Conservation (phyloP, 305 asterid species). For the Fraxinus nigra region DNA sequence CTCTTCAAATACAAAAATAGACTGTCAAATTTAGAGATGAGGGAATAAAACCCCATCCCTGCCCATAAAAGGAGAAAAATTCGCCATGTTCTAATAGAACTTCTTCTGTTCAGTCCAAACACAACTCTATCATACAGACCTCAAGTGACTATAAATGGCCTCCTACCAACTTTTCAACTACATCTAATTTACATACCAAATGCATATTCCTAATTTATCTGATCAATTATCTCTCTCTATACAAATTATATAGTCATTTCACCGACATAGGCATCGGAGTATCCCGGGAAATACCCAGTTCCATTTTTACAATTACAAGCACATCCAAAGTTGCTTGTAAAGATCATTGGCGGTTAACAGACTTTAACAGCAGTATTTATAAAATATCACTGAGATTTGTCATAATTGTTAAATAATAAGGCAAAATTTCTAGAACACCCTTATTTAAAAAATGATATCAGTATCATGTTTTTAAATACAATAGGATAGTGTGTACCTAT, state of each 20-base stretch:
- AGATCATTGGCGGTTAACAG: not conserved
- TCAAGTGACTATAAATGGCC: not conserved
- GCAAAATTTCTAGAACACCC: not conserved
- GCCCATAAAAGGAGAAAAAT: not conserved
- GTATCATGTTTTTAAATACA: not conserved
- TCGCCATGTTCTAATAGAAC: not conserved
- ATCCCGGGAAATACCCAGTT: not conserved
- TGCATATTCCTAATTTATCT: not conserved
- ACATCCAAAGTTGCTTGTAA: not conserved
- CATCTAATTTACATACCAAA: not conserved
- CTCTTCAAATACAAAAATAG: not conserved
- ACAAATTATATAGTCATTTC: not conserved
- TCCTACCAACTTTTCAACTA: not conserved
- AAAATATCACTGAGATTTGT: not conserved
- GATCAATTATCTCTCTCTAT: not conserved
- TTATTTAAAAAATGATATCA: not conserved
- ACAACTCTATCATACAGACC: not conserved
- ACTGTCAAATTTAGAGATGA: not conserved
- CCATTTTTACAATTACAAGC: not conserved
- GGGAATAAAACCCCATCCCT: not conserved
- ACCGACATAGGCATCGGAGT: not conserved
- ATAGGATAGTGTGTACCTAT: not conserved
- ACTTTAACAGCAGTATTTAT: not conserved
- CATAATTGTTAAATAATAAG: not conserved
- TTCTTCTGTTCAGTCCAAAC: not conserved